Evolutionary conservation across 2,329 filamentous ascomycete genomes (phyloP).

Genomic region (Sporothrix sp.): DNA sequence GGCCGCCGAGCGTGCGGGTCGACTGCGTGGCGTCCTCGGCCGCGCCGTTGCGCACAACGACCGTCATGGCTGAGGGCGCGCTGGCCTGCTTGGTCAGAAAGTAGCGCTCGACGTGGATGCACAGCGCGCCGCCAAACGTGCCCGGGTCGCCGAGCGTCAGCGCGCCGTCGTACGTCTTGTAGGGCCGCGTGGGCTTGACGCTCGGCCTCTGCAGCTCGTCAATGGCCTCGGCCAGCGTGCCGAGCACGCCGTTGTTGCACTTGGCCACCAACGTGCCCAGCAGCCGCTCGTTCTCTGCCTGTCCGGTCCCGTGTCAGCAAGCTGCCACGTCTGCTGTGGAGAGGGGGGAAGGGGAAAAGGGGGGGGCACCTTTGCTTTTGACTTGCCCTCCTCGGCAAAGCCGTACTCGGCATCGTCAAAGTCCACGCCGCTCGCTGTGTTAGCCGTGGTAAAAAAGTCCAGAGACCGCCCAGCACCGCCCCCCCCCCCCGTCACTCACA

Average conservation of each 20-base stretch:
- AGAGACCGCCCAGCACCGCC: too few species aligned
- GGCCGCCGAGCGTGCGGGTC: slow-evolving; percentile 41
- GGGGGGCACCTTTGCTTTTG: slow-evolving; percentile 21
- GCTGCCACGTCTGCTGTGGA: too few species aligned
- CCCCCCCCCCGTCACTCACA: slow-evolving; percentile 62
- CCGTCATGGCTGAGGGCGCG: slow-evolving; percentile 66
- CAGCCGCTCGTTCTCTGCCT: slow-evolving; percentile 62
- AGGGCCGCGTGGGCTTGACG: slow-evolving; percentile 65
- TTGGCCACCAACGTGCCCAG: slow-evolving; percentile 56
- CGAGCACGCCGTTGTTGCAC: slow-evolving; percentile 60
- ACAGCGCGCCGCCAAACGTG: slow-evolving; percentile 64
- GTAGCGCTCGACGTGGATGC: slow-evolving; percentile 83
- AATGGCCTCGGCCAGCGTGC: slow-evolving; percentile 79
- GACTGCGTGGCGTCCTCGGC: slow-evolving; percentile 43
- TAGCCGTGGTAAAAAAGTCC: neutral
- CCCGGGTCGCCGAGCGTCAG: slow-evolving; percentile 70
- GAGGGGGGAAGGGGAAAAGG: too few species aligned
- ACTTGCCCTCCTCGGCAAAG: slow-evolving; percentile 84
- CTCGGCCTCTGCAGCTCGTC: slow-evolving; percentile 68
- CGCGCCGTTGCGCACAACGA: slow-evolving; percentile 48
- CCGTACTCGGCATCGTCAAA: slow-evolving; percentile 88
- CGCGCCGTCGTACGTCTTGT: slow-evolving; percentile 67
- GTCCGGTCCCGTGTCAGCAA: neutral
- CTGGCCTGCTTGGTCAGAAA: slow-evolving; percentile 73
- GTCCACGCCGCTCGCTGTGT: slow-evolving; percentile 61